Evolutionary conservation across 306 rosid genomes (phyloP).

Genomic region (Psophocarpus tetragonolobus): DNA sequence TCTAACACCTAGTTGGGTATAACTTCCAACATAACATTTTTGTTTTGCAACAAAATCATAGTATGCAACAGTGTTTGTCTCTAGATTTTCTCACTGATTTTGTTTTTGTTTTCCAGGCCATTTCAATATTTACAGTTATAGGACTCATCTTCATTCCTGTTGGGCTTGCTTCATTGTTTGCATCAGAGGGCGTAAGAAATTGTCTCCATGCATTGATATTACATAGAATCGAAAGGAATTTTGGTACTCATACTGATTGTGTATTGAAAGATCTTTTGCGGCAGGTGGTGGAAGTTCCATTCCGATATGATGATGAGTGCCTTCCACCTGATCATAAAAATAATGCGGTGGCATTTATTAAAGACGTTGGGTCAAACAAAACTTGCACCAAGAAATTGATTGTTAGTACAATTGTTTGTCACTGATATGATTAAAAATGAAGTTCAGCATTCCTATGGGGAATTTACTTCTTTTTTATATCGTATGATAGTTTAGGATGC

Average conservation of each 20-base stretch:
- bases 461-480: not conserved
- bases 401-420: conserved; percentile 53
- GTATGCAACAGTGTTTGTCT: not conserved
- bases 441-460: not conserved
- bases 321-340: conserved; percentile 47
- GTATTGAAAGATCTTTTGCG: conserved; percentile 17
- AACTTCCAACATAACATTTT: not conserved
- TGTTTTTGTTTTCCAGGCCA: conserved; percentile 53
- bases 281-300: conserved; percentile 75
- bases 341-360: conserved; percentile 49
- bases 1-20: conserved; percentile 89
- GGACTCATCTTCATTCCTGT: conserved; percentile 72
- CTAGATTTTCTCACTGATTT: not conserved
- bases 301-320: conserved; percentile 62
- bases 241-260: not conserved
- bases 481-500: not conserved
- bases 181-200: conserved; percentile 63
- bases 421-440: not conserved
- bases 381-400: conserved; percentile 54
- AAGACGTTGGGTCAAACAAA: conserved; percentile 50
- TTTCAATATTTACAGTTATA: conserved; percentile 54
- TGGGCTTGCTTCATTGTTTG: conserved; percentile 72
- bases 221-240: not conserved
- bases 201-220: not conserved
- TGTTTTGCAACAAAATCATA: not conserved